A percentile compares a stretch with the other conserved stretches of the same genome.
phyloP scores from a whole-genome alignment of 1,284 basidiomycete species.

The Leucoagaricus sp. region DNA sequence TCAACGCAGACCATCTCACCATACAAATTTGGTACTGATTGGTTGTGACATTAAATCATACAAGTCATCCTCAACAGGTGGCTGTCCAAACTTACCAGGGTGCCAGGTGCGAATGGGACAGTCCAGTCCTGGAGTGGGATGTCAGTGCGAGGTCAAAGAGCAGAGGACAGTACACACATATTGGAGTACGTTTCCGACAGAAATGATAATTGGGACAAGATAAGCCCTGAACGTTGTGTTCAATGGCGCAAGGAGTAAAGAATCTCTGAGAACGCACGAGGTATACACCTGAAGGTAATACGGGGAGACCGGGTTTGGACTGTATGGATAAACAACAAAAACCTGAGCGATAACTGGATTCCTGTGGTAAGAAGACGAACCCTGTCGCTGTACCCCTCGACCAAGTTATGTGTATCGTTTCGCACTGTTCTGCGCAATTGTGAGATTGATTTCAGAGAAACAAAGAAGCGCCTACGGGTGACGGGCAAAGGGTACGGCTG shows the following conservation, averaged over 20 bases:
- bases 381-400: slow-evolving; percentile 44
- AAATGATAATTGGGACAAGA: slow-evolving; percentile 52
- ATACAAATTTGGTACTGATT: slow-evolving; percentile 65
- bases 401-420: slow-evolving; percentile 55
- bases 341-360: background rate
- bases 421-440: slow-evolving; percentile 42
- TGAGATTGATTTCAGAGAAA: background rate
- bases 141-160: slow-evolving; percentile 3
- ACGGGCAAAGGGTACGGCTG: slow-evolving; percentile 49
- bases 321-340: slow-evolving; percentile 21
- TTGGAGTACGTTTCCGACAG: slow-evolving; percentile 44
- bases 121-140: slow-evolving; percentile 46
- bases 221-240: slow-evolving; percentile 38
- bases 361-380: slow-evolving; percentile 27
- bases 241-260: background rate
- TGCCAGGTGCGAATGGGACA: slow-evolving; percentile 59
- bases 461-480: slow-evolving; percentile 36
- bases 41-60: slow-evolving; percentile 6
- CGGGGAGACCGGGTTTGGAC: slow-evolving; percentile 55
- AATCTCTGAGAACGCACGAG: slow-evolving; percentile 42
- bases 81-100: slow-evolving; percentile 37
- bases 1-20: slow-evolving; percentile 35
- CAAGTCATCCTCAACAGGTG: background rate
- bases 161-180: slow-evolving; percentile 40
- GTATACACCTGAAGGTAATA: slow-evolving; percentile 64